phyloP scores from a whole-genome alignment of 2,329 filamentous ascomycete species.

The Tolypocladium ovalisporum region DNA sequence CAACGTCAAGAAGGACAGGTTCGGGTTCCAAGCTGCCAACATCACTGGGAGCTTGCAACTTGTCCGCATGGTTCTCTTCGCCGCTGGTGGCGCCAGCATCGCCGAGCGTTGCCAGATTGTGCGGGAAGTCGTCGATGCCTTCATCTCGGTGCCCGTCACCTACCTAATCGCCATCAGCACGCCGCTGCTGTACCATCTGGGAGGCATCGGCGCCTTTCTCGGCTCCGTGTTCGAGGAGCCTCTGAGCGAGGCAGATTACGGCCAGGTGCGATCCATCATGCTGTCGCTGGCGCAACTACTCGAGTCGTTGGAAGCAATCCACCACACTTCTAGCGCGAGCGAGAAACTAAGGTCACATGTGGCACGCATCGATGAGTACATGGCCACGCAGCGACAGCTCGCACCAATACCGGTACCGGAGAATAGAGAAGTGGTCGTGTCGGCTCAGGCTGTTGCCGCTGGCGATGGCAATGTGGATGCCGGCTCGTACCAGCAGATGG shows the following conservation, averaged over 20 bases:
- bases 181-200: constrained; percentile 21
- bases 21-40: constrained; percentile 24
- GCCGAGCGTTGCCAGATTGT: constrained; percentile 19
- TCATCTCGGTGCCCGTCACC: constrained; percentile 9
- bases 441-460: background rate
- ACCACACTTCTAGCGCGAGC: constrained; percentile 10
- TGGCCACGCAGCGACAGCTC: constrained; percentile 7
- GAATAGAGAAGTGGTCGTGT: background rate
- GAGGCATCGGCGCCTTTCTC: constrained; percentile 21
- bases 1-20: constrained; percentile 16
- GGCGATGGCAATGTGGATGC: background rate
- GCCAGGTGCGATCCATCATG: constrained; percentile 15
- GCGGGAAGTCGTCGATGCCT: constrained; percentile 16
- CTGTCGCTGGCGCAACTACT: constrained; percentile 19
- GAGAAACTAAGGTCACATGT: constrained; percentile 12
- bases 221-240: constrained; percentile 21
- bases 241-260: constrained; percentile 16
- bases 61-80: constrained; percentile 19
- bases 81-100: constrained; percentile 14
- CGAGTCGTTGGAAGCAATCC: constrained; percentile 14
- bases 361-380: constrained; percentile 13
- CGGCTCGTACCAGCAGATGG: background rate
- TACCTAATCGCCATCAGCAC: constrained; percentile 17
- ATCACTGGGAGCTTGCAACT: constrained; percentile 22
- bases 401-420: background rate